phyloP scores from a whole-genome alignment of 495 filamentous ascomycete genomes.

The Aspergillus mulundensis region DNA sequence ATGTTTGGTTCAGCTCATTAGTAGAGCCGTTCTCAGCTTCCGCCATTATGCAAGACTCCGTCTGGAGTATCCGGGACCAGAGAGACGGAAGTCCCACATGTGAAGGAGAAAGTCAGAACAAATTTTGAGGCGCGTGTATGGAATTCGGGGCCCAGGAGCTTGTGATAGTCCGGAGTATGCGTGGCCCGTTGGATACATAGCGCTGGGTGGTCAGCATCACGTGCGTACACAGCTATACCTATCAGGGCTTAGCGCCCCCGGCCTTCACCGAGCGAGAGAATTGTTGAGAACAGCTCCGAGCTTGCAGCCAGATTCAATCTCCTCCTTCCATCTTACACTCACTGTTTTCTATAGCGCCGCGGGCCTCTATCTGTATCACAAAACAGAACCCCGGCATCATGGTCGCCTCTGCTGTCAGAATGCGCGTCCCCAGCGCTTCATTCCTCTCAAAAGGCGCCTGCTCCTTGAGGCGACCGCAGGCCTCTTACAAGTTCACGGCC shows the following conservation, averaged over 20 bases:
- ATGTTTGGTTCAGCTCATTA: constrained; percentile 30
- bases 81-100: constrained; percentile 30
- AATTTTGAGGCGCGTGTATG: constrained; percentile 11
- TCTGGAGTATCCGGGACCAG: constrained; percentile 28
- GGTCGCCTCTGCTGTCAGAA: constrained; percentile 46
- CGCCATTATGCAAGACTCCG: constrained; percentile 44
- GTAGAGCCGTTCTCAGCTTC: constrained; percentile 40
- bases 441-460: constrained; percentile 40
- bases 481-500: constrained; percentile 42
- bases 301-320: constrained; percentile 24
- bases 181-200: not conserved
- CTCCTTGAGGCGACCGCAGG: constrained; percentile 43
- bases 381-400: constrained; percentile 34
- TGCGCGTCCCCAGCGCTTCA: constrained; percentile 47
- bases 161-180: not conserved
- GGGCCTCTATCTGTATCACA: constrained; percentile 28
- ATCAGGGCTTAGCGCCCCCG: not conserved
- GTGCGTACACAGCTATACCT: not conserved
- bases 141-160: not conserved
- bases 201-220: not conserved
- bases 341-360: constrained; percentile 20
- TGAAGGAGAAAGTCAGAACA: constrained; percentile 17
- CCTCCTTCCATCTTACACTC: constrained; percentile 25
- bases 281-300: not conserved
- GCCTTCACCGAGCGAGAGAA: not conserved